Conservation (phyloP, 1,139 yeast species). For the Taphrina pruni region DNA sequence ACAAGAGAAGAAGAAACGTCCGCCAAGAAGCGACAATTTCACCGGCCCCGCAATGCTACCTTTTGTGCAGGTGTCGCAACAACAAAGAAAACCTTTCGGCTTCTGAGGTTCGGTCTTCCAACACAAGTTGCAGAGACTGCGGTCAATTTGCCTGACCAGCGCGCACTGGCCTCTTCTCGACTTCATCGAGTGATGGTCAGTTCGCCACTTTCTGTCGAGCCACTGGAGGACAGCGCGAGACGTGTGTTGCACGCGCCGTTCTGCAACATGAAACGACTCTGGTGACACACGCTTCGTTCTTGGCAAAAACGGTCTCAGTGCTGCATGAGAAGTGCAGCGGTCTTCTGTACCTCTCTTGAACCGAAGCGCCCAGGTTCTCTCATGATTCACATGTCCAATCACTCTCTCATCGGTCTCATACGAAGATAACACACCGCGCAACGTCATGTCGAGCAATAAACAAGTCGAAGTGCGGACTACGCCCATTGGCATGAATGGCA, state of each 20-base stretch:
- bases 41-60: neutral
- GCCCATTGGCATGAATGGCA: neutral
- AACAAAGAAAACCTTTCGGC: neutral
- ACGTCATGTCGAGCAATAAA: conserved; percentile 2
- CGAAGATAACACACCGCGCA: neutral
- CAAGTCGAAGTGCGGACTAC: neutral
- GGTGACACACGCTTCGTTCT: neutral
- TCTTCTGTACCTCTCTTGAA: neutral
- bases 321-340: neutral
- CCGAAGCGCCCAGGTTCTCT: neutral
- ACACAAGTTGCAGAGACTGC: neutral
- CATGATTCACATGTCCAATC: neutral
- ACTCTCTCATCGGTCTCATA: neutral
- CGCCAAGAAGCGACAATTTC: neutral
- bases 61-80: neutral
- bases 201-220: too few relatives aligned
- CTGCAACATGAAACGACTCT: conserved; percentile 6
- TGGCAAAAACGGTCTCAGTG: conserved; percentile 17
- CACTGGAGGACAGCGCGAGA: too few relatives aligned
- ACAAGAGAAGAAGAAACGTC: neutral
- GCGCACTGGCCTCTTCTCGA: neutral
- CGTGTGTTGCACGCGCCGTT: neutral
- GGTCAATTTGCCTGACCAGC: neutral
- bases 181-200: too few relatives aligned
- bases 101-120: too few relatives aligned